Evolutionary conservation across 2,329 filamentous ascomycete genomes (phyloP).

Genomic region (Penicillium sp.): DNA sequence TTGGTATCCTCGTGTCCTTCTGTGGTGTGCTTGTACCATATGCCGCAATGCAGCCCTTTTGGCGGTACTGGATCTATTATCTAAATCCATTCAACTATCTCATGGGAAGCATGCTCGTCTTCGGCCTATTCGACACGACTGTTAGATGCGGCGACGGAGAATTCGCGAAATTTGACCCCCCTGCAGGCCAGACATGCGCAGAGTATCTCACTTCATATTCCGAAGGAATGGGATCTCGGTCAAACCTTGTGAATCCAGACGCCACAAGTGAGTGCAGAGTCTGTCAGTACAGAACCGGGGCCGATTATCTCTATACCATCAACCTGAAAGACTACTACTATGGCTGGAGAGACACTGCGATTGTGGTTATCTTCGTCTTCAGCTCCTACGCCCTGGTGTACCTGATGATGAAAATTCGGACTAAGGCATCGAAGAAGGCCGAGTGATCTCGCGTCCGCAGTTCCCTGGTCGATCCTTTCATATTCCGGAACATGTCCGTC

Average conservation of each 20-base stretch:
- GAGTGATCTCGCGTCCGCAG: conserved; percentile 12
- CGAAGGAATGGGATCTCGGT: conserved; percentile 49
- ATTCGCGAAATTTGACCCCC: conserved; percentile 37
- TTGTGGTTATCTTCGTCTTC: conserved; percentile 18
- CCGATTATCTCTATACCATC: conserved; percentile 59
- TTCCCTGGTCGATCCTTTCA: too few species aligned
- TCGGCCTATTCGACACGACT: conserved; percentile 29
- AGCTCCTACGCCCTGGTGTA: conserved; percentile 26
- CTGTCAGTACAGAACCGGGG: conserved; percentile 63
- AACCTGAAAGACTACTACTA: conserved; percentile 20
- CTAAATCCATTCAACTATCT: conserved; percentile 39
- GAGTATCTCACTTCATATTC: conserved; percentile 63
- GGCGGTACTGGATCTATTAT: conserved; percentile 40
- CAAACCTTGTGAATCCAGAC: conserved; percentile 64
- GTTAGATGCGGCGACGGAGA: conserved; percentile 31
- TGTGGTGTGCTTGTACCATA: conserved; percentile 38
- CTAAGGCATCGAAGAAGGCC: conserved; percentile 41
- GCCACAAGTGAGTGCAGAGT: conserved; percentile 62
- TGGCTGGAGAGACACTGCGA: conserved; percentile 20
- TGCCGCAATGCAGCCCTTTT: conserved; percentile 35
- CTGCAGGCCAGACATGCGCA: conserved; percentile 57
- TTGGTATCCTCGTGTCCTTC: conserved; percentile 47
- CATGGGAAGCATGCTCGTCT: conserved; percentile 35
- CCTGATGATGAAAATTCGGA: conserved; percentile 41
- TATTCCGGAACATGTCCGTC: too few species aligned